Percentiles rank a stretch among this genome's conserved stretches.
Evolutionary conservation across 2,329 filamentous ascomycete species (phyloP).

Genomic region (Fusarium penzigii): DNA sequence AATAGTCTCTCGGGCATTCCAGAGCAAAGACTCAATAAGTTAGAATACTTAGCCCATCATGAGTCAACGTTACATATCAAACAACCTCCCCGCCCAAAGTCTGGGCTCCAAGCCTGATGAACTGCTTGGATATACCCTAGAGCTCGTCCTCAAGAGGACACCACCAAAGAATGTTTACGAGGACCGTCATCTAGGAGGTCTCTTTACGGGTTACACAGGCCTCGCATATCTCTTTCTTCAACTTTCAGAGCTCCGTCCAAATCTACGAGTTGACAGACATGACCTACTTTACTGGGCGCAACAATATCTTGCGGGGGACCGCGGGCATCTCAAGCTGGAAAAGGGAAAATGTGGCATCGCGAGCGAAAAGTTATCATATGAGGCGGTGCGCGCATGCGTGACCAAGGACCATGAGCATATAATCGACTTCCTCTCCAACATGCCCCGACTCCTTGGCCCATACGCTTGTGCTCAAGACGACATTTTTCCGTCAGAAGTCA

Average conservation of each 20-base stretch:
- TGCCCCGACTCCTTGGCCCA: slow-evolving; percentile 35
- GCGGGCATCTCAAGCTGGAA: slow-evolving; percentile 38
- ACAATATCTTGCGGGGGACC: slow-evolving; percentile 46
- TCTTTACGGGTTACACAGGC: slow-evolving; percentile 56
- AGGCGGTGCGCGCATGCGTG: slow-evolving; percentile 47
- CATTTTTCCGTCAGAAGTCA: slow-evolving; percentile 57
- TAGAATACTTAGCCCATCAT: slow-evolving; percentile 13
- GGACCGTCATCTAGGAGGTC: slow-evolving; percentile 42
- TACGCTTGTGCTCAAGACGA: slow-evolving; percentile 34
- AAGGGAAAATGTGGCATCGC: slow-evolving; percentile 49
- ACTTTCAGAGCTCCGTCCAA: slow-evolving; percentile 45
- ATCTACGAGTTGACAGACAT: slow-evolving; percentile 44
- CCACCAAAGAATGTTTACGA: slow-evolving; percentile 40
- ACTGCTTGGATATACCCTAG: slow-evolving; percentile 37
- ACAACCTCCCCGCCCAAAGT: slow-evolving; percentile 33
- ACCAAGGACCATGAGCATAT: slow-evolving; percentile 40
- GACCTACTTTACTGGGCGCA: slow-evolving; percentile 47
- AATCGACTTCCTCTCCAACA: slow-evolving; percentile 41
- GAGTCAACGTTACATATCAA: slow-evolving; percentile 37
- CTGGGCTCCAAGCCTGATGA: slow-evolving; percentile 28
- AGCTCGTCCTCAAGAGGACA: slow-evolving; percentile 37
- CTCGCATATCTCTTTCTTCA: slow-evolving; percentile 57
- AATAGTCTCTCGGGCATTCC: not conserved
- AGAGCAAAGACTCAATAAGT: not conserved
- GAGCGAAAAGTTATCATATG: slow-evolving; percentile 49